phyloP scores from a whole-genome alignment of 2,329 filamentous ascomycete species.

The Calcarisporium arbuscula region DNA sequence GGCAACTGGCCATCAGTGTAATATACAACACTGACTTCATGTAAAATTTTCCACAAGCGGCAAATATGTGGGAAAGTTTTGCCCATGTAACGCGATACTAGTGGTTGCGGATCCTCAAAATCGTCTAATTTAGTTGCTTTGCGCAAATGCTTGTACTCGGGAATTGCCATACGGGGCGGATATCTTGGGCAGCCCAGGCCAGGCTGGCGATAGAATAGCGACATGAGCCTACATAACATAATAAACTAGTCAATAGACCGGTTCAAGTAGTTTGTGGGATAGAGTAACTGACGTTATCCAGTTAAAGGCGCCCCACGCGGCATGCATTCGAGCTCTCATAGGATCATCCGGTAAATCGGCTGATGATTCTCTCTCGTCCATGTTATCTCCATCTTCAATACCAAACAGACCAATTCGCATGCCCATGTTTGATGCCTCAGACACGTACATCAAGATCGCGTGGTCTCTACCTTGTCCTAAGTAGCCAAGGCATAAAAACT shows the following conservation, averaged over 20 bases:
- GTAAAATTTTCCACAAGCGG: conserved; percentile 31
- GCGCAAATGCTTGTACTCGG: too few species aligned
- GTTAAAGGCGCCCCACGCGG: conserved; percentile 28
- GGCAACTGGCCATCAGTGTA: conserved; percentile 6
- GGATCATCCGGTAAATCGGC: too few species aligned
- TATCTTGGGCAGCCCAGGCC: conserved; percentile 2
- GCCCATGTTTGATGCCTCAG: conserved; percentile 22
- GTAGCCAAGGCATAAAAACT: conserved; percentile 26
- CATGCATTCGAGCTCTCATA: conserved; percentile 12
- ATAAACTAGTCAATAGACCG: too few species aligned
- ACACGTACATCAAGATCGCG: conserved; percentile 22
- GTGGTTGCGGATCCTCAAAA: too few species aligned
- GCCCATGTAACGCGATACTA: conserved; percentile 17
- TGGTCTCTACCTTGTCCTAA: conserved; percentile 29
- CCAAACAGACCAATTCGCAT: conserved; percentile 23
- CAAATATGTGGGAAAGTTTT: conserved; percentile 24
- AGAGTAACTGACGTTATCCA: conserved; percentile 29
- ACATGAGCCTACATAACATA: conserved; percentile 2
- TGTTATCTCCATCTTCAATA: conserved; percentile 1
- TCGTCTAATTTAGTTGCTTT: too few species aligned
- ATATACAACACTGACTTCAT: conserved; percentile 25
- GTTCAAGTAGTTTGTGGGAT: too few species aligned
- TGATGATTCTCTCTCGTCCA: conserved; percentile 2
- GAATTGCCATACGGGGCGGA: conserved; percentile 1
- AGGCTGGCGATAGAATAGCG: conserved; percentile 5